A percentile compares a stretch with the other conserved stretches of the same genome.
phyloP scores from a whole-genome alignment of 2,329 filamentous ascomycete genomes.

The Scortechinia acanthostroma region DNA sequence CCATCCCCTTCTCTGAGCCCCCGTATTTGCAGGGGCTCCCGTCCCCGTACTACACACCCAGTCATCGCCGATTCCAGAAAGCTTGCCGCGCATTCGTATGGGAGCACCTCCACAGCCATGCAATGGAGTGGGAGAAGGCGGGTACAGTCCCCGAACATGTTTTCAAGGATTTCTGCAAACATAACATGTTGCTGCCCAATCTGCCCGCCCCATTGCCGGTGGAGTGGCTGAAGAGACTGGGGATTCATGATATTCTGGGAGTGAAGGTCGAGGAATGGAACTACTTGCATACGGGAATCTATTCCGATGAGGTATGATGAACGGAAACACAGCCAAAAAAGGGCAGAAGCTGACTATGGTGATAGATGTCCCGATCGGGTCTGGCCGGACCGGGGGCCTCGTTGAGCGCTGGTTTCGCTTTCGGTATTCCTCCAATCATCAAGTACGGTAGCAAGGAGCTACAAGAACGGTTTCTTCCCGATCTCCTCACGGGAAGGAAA shows the following conservation, averaged over 20 bases:
- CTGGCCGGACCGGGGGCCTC: slow-evolving; percentile 54
- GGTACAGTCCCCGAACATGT: slow-evolving; percentile 58
- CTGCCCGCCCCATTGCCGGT: slow-evolving; percentile 65
- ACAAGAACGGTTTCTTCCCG: slow-evolving; percentile 61
- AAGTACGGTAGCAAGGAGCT: slow-evolving; percentile 58
- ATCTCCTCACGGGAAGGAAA: slow-evolving; percentile 59
- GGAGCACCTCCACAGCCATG: slow-evolving; percentile 52
- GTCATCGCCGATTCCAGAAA: slow-evolving; percentile 61
- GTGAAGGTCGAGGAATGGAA: slow-evolving; percentile 71
- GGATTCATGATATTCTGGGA: slow-evolving; percentile 60
- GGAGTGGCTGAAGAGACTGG: slow-evolving; percentile 57
- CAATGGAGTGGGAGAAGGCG: slow-evolving; percentile 63
- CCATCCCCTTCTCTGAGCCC: slow-evolving; percentile 67
- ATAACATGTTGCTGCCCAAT: slow-evolving; percentile 65
- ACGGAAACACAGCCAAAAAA: too few species aligned
- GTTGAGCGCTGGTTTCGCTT: slow-evolving; percentile 67
- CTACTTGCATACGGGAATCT: slow-evolving; percentile 65
- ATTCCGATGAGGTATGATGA: slow-evolving; percentile 56
- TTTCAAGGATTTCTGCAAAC: slow-evolving; percentile 54
- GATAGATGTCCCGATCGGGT: slow-evolving; percentile 54
- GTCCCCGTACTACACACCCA: slow-evolving; percentile 63
- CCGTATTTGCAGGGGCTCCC: slow-evolving; percentile 65
- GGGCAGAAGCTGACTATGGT: slow-evolving; percentile 6
- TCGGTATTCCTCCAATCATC: slow-evolving; percentile 64
- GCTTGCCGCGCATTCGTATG: slow-evolving; percentile 60